These are phyloP conservation scores for Sporothrix brunneoviolacea DNA, from an alignment of 2,329 filamentous ascomycete species.

Conservation along the genomic window DNA sequence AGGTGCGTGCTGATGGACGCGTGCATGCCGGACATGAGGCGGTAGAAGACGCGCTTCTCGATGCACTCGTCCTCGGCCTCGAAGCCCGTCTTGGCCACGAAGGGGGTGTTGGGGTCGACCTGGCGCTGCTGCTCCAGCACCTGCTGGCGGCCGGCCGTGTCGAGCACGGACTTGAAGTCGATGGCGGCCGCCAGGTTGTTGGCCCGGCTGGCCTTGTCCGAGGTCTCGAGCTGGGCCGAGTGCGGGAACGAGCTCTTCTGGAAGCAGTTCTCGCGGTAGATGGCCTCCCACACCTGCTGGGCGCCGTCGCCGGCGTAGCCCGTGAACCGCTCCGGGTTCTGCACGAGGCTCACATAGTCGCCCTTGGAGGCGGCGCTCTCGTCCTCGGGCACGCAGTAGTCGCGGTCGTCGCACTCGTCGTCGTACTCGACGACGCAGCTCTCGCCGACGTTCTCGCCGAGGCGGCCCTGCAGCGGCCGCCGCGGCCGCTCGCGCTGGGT, in stretches of 20 bases:
- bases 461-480: constrained; percentile 69
- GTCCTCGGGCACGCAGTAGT: constrained; percentile 95
- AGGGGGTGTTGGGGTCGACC: constrained; percentile 47
- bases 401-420: constrained; percentile 91
- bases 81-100: constrained; percentile 57
- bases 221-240: constrained; percentile 47
- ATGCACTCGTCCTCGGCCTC: constrained; percentile 87
- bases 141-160: constrained; percentile 53
- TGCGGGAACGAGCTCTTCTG: constrained; percentile 57
- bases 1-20: constrained; percentile 94
- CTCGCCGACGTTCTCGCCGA: constrained; percentile 85
- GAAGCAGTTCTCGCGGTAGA: constrained; percentile 98
- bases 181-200: constrained; percentile 48
- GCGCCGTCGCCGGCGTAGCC: constrained; percentile 82
- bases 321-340: constrained; percentile 93
- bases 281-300: constrained; percentile 89
- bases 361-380: constrained; percentile 80
- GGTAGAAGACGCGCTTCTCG: constrained; percentile 98
- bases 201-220: constrained; percentile 33
- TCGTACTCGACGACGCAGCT: constrained; percentile 97
- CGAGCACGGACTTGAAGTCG: constrained; percentile 56
- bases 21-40: constrained; percentile 95
- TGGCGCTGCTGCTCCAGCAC: constrained; percentile 55
- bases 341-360: constrained; percentile 89
- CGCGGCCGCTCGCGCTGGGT: constrained; percentile 64